phyloP scores from a whole-genome alignment of 2,329 filamentous ascomycete genomes.

The Torrubiella hemipterigena region DNA sequence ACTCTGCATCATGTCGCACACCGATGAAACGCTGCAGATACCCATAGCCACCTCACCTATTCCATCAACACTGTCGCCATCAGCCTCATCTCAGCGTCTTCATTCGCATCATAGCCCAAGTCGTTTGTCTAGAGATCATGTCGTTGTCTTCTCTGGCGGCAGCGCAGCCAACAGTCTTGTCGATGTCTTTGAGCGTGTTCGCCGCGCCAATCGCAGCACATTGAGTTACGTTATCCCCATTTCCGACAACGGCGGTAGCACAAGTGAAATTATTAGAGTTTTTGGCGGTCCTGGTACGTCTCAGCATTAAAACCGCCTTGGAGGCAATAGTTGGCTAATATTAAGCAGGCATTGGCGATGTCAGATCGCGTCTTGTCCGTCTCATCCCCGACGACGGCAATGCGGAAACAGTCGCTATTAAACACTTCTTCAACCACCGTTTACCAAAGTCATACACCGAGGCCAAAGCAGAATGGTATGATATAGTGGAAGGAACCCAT shows the following conservation, averaged over 20 bases:
- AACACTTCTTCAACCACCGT: constrained; percentile 77
- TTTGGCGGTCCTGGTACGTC: constrained; percentile 77
- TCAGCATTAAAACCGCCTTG: neutral
- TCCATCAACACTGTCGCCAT: too few relatives aligned
- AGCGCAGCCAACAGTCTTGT: constrained; percentile 92
- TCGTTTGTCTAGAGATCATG: constrained; percentile 20
- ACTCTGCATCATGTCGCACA: too few relatives aligned
- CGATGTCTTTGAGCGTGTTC: constrained; percentile 67
- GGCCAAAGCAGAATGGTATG: constrained; percentile 72
- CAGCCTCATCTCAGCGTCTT: too few relatives aligned
- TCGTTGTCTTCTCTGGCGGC: constrained; percentile 83
- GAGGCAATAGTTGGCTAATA: neutral
- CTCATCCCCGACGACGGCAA: constrained; percentile 61
- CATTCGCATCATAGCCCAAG: too few relatives aligned
- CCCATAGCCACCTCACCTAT: too few relatives aligned
- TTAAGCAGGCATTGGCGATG: constrained; percentile 42
- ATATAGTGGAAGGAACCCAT: constrained; percentile 76
- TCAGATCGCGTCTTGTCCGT: constrained; percentile 60
- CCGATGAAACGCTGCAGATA: too few relatives aligned
- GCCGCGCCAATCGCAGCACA: constrained; percentile 51
- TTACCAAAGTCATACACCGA: constrained; percentile 45
- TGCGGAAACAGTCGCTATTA: constrained; percentile 62
- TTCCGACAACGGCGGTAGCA: constrained; percentile 90
- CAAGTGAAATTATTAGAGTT: constrained; percentile 84
- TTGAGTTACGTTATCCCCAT: constrained; percentile 88